These are phyloP conservation scores for Taiwanofungus camphoratus DNA, from an alignment of 1,284 basidiomycete genomes.

Conservation along the genomic window DNA sequence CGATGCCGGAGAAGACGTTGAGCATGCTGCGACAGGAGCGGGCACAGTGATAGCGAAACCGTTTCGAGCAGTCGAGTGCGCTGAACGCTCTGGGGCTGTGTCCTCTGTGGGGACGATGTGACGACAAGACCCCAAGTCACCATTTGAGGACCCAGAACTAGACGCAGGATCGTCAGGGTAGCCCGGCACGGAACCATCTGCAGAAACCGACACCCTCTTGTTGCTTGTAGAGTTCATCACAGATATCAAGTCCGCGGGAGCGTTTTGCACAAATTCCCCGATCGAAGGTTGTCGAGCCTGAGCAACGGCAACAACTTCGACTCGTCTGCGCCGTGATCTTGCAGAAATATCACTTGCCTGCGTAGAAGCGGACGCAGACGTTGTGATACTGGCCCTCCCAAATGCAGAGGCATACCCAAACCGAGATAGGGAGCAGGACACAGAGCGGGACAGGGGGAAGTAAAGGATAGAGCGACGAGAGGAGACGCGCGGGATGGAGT, in stretches of 20 bases:
- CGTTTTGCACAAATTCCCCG: no score
- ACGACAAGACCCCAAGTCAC: no score
- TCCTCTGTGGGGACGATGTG: no score
- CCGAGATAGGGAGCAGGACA: slow-evolving; percentile 2
- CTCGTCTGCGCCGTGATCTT: slow-evolving; percentile 11
- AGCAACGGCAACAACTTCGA: slow-evolving; percentile 11
- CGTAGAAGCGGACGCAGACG: slow-evolving; percentile 12
- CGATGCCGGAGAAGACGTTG: background rate
- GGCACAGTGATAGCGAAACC: no score
- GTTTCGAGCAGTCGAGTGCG: no score
- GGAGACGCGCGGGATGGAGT: slow-evolving; percentile 18
- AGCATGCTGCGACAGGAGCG: background rate
- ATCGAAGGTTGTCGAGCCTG: background rate
- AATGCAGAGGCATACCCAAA: background rate
- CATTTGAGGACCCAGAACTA: no score
- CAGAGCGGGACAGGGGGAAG: background rate
- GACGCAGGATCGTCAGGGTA: no score
- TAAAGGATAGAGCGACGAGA: slow-evolving; percentile 2
- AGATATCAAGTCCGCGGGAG: no score
- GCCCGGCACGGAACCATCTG: no score
- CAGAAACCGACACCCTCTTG: no score
- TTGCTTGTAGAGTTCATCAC: no score
- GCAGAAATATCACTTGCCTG: slow-evolving; percentile 7
- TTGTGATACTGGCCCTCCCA: background rate
- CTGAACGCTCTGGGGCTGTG: no score